Evolutionary conservation across 2,329 filamentous ascomycete species (phyloP), one percentile per base, ranked within the genome.

Genomic region (Elsinoe arachidis): DNA sequence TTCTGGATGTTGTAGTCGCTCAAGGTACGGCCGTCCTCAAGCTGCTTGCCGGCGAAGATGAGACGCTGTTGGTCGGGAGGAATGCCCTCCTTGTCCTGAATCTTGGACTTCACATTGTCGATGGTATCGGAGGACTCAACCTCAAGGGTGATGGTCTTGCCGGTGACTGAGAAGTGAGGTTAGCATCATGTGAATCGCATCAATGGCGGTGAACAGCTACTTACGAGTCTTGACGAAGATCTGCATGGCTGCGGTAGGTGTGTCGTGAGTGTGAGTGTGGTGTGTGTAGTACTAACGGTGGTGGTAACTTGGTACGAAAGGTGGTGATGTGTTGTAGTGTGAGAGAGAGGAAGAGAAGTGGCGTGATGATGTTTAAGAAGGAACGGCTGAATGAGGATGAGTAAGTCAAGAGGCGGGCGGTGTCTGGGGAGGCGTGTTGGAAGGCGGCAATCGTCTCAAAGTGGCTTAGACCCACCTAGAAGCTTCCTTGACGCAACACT

Each of bases 151-250:
- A 85, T 85, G 61, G 82, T 85, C 76, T 85, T 84, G 67, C 82
- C 82, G 61, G 82, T 85, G 56, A 85, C 80, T 82, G 68, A 55
- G 53, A 63, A 26, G 41, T 63, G 69, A 73, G 66, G 74, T 74
- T 68, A 61, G 37, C 52, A 51, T 57, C 39, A 60, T 60, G 58
- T 61, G 60, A 54, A 63, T 59, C 57, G 58, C 58, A 58, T 63
- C 60, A 55, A 62, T 63, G 61, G 66, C 64, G 64, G 65, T 63
- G 66, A 43, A 68, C 65, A 63, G 61, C 35, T 68, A 86, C 86
- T 82, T 80, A 90, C 86, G 83, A 67, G 90, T 96, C 86, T 96
- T 96, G 69, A 96, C 91, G 76, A 96, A 96, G 81, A 96, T 96
- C 82, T 96, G 91, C 91, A 96, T 84, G 75, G 64, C 72, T 70